Percentiles rank a stretch among this genome's conserved stretches.
phyloP scores from a whole-genome alignment of 176 grass and related monocot genomes.

The barley (Hordeum vulgare) region DNA sequence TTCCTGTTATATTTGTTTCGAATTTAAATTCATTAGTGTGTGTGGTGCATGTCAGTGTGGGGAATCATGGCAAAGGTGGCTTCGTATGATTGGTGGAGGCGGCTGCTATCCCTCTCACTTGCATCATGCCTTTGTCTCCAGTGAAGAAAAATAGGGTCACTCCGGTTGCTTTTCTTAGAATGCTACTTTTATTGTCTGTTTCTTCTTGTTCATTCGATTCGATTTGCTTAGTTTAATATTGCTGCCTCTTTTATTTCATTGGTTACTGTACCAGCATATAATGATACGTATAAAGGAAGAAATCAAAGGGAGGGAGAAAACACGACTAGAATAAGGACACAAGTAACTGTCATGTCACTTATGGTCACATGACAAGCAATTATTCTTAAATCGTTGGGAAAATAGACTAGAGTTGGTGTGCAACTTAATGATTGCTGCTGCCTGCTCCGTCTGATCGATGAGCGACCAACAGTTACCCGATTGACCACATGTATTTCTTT shows the following conservation, averaged over 20 bases:
- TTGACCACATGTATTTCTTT: background rate
- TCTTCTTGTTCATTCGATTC: background rate
- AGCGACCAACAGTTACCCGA: background rate
- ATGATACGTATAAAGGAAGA: background rate
- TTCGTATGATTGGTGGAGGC: constrained; percentile 12
- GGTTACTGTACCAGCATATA: background rate
- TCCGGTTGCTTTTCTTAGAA: constrained; percentile 43
- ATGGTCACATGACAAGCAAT: constrained; percentile 26
- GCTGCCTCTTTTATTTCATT: constrained; percentile 6
- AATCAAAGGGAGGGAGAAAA: constrained; percentile 2
- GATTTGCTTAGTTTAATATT: constrained; percentile 4
- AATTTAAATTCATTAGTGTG: background rate
- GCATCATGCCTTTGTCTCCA: constrained; percentile 32
- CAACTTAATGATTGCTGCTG: constrained; percentile 34
- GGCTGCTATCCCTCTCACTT: constrained; percentile 30
- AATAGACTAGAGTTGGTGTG: background rate
- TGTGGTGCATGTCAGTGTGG: constrained; percentile 26
- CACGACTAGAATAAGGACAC: constrained; percentile 20
- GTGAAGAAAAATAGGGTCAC: constrained; percentile 35
- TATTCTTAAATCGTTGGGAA: constrained; percentile 14
- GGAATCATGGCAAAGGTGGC: constrained; percentile 18
- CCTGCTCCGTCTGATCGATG: constrained; percentile 1
- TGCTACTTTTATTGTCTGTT: background rate
- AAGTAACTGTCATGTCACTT: constrained; percentile 34
- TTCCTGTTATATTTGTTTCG: background rate